These are phyloP conservation scores for Jamesozyma jinghongensis DNA, from an alignment of 805 yeast species.

Conservation along the genomic window DNA sequence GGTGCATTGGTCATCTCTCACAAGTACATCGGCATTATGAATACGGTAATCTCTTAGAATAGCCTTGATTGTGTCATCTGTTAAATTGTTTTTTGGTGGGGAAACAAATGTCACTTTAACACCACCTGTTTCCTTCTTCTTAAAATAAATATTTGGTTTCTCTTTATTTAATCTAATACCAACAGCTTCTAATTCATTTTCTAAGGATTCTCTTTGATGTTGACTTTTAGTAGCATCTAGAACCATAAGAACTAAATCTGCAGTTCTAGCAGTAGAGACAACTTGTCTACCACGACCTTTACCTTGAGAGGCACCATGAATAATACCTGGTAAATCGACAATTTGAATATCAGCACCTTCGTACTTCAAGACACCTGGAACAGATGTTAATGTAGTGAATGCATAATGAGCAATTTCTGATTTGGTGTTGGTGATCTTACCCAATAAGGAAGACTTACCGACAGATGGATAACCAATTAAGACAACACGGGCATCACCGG, in stretches of 20 bases:
- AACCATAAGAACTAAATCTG: conserved; percentile 87
- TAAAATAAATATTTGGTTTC: conserved; percentile 69
- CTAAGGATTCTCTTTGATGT: conserved; percentile 80
- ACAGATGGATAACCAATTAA: conserved; percentile 96
- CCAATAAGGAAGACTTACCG: conserved; percentile 85
- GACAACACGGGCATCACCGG: conserved; percentile 94
- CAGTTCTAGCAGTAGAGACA: conserved; percentile 90
- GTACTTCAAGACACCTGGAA: conserved; percentile 90
- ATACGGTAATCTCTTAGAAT: conserved; percentile 79
- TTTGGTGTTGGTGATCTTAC: conserved; percentile 85
- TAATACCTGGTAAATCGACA: conserved; percentile 96
- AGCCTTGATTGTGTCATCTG: conserved; percentile 69
- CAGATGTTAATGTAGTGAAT: conserved; percentile 92
- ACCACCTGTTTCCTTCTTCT: conserved; percentile 83
- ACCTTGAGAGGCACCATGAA: conserved; percentile 93
- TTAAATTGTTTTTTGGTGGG: conserved; percentile 66
- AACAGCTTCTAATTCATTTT: conserved; percentile 83
- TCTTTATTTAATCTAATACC: conserved; percentile 82
- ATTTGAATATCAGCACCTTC: conserved; percentile 96
- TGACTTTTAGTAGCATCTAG: conserved; percentile 91
- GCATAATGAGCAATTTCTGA: conserved; percentile 93
- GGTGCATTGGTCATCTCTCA: conserved; percentile 81
- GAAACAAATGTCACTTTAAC: conserved; percentile 70
- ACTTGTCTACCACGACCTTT: conserved; percentile 98
- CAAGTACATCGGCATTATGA: conserved; percentile 87